Base-by-base conservation (phyloP, 2,329 filamentous ascomycete genomes). In the Venturia asperata region DNA sequence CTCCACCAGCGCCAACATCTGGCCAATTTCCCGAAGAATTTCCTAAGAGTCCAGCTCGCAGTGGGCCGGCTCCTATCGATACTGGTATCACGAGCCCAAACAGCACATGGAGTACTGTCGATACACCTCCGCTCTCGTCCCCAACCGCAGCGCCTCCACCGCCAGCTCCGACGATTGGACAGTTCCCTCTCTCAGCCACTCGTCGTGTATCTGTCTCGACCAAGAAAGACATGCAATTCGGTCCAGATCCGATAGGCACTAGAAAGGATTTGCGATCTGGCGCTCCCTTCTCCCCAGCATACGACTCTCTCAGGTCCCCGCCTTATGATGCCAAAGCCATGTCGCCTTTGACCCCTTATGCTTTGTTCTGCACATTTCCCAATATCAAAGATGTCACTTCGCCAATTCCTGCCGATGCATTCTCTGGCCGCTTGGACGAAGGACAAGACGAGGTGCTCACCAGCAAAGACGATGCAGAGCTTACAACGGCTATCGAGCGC, bases 1-100 rank as follows among this genome's bases (percentile, higher is more conserved):
- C 52, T n/a, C 52, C 52, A n/a, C 52, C 52, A 11, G 52, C 52
- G 37, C 52, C 52, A 7, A 58, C 52, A 1, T 58, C 52, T 58
- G 52, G 30, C 27, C 9, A 7, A 1, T 58, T 58, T 37, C 52
- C 52, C 10, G 52, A 58, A 58, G 52, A 58, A 4, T 58, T 58
- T n/a, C 52, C 30, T 4, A 7, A 37, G 9, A 58, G 52, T 15
- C 52, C 52, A 21, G 52, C 52, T 58, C 52, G 52, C 19, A 58
- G 52, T 21, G 52, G 52, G 3, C 52, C 52, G 10, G 52, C 52
- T 4, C 52, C 52, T 2, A 58, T 58, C 30, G 52, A 58, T 11
- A 58, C 52, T 58, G 17, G 2, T 11, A 58, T 58, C 6, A 10
- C 52, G 17, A 58, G 52, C 3, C 52, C 52, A 7, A 56, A 56